Evolutionary conservation across 495 filamentous ascomycete species (phyloP).

Genomic region (Talaromyces stipitatus): DNA sequence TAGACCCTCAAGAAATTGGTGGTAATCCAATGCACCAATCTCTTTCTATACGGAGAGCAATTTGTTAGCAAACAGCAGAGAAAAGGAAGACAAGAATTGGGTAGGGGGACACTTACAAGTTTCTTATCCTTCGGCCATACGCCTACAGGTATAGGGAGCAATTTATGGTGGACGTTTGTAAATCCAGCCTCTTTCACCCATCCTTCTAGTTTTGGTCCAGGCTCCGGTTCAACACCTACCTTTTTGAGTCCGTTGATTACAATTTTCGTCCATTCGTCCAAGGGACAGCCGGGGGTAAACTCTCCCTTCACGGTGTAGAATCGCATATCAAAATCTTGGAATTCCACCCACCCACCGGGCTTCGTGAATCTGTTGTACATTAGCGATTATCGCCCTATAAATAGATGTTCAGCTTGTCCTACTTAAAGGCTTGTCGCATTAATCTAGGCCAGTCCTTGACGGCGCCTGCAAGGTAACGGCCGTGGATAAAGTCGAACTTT

Average conservation of each 20-base stretch:
- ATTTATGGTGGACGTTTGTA: constrained; percentile 10
- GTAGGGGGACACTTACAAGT: constrained; percentile 2
- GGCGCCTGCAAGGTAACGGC: constrained; percentile 43
- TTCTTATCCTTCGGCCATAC: constrained; percentile 20
- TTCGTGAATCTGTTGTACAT: constrained; percentile 10
- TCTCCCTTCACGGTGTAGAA: constrained; percentile 15
- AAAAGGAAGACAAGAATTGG: not conserved
- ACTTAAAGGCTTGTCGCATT: constrained; percentile 13
- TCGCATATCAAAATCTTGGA: constrained; percentile 16
- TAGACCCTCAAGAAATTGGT: constrained; percentile 24
- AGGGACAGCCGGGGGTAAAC: constrained; percentile 4
- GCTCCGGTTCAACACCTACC: constrained; percentile 7
- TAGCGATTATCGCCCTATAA: not conserved
- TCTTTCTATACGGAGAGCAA: constrained; percentile 16
- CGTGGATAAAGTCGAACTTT: constrained; percentile 48
- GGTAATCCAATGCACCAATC: constrained; percentile 23
- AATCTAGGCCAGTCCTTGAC: constrained; percentile 44
- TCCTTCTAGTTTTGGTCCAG: constrained; percentile 9
- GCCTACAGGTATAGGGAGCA: constrained; percentile 16
- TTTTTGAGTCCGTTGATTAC: constrained; percentile 2
- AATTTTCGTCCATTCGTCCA: not conserved
- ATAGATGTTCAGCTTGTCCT: not conserved
- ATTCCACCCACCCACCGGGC: constrained; percentile 22
- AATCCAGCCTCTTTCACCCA: constrained; percentile 18
- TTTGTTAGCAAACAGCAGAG: not conserved